These are phyloP conservation scores for Kwoniella bestiolae DNA, from an alignment of 768 basidiomycete genomes.

Conservation along the genomic window DNA sequence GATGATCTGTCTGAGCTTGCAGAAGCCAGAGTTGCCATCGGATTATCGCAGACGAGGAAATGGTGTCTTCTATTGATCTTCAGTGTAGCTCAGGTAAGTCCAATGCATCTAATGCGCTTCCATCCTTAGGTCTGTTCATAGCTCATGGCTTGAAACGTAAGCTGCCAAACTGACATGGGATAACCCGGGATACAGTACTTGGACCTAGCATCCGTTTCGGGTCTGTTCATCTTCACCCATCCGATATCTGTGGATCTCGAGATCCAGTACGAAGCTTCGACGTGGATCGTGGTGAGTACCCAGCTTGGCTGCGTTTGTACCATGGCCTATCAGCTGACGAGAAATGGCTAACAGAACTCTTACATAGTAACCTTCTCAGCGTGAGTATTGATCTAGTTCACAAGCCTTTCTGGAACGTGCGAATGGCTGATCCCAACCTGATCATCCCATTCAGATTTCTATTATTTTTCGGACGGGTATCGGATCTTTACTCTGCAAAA, in stretches of 20 bases:
- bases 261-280: conserved; percentile 31
- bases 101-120: no score
- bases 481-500: conserved; percentile 43
- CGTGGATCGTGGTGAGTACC: conserved; percentile 46
- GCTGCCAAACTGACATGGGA: no score
- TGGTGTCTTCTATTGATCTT: conserved; percentile 19
- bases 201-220: conserved; percentile 19
- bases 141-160: no score
- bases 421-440: no score
- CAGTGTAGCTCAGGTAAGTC: conserved; percentile 21
- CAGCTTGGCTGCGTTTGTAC: neutral
- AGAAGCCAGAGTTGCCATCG: neutral
- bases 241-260: conserved; percentile 36
- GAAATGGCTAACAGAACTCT: conserved; percentile 24
- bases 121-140: no score
- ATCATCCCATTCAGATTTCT: no score
- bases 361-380: conserved; percentile 44
- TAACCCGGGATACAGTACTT: conserved; percentile 19
- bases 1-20: no score
- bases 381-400: neutral
- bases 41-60: conserved; percentile 13
- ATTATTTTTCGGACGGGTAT: conserved; percentile 42
- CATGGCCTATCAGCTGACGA: neutral
- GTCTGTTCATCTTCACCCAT: conserved; percentile 41
- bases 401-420: neutral